A percentile compares a stretch with the other conserved stretches of the same genome.
Evolutionary conservation across 129 eudicot genomes (phyloP).

Genomic region (Silybum marianum): DNA sequence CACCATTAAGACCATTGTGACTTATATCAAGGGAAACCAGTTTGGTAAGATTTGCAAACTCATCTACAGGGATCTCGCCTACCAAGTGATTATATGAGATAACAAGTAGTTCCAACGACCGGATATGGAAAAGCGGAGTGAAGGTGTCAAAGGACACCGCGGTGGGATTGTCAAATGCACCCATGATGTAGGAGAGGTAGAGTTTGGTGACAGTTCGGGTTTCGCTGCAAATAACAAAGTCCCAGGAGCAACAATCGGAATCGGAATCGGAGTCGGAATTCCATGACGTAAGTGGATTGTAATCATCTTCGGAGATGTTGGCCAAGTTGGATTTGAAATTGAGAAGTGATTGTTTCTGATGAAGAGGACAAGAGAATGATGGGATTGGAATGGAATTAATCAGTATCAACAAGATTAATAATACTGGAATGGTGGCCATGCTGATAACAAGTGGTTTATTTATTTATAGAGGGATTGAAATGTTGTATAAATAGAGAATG

Average conservation of each 20-base stretch:
- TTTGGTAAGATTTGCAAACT: slow-evolving; percentile 40
- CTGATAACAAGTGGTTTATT: too few relatives aligned
- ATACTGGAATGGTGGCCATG: background rate
- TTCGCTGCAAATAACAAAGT: slow-evolving; percentile 21
- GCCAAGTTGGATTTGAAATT: background rate
- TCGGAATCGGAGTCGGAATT: too few relatives aligned
- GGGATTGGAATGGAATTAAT: background rate
- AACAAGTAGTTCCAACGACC: slow-evolving; percentile 35
- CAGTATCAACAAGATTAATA: background rate
- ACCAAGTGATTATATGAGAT: slow-evolving; percentile 19
- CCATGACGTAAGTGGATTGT: background rate
- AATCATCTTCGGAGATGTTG: background rate
- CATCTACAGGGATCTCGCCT: slow-evolving; percentile 29
- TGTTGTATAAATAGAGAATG: too few relatives aligned
- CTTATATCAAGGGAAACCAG: slow-evolving; percentile 35
- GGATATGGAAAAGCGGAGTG: slow-evolving; percentile 41
- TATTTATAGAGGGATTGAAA: too few relatives aligned
- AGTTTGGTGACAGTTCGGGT: slow-evolving; percentile 25
- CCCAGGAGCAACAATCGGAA: slow-evolving; percentile 34
- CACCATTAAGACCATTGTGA: background rate
- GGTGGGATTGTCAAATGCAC: background rate
- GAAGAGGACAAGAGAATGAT: background rate
- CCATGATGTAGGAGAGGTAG: slow-evolving; percentile 9
- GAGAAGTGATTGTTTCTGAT: background rate
- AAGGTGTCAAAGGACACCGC: slow-evolving; percentile 12